These are phyloP conservation scores for Hypoxylon sp. DNA, from an alignment of 2,329 filamentous ascomycete genomes.

Conservation along the genomic window DNA sequence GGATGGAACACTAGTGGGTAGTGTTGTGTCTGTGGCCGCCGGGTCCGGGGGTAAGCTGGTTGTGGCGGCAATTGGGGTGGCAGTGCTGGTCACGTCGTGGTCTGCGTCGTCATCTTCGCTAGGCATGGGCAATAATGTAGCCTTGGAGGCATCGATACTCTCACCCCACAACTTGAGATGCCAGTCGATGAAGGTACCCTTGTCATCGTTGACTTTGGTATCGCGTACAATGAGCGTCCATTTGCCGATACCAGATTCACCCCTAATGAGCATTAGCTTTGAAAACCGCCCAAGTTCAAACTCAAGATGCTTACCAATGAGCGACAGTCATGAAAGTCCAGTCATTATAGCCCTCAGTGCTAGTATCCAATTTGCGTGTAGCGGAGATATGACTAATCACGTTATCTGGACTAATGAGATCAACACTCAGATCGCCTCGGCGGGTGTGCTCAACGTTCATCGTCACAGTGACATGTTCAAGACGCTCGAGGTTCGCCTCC, in stretches of 20 bases:
- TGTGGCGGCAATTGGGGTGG: conserved; percentile 71
- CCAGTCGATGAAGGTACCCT: conserved; percentile 90
- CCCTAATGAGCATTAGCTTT: conserved; percentile 69
- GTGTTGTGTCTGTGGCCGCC: conserved; percentile 61
- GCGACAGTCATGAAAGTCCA: conserved; percentile 99
- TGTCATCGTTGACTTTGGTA: conserved; percentile 80
- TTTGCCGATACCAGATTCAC: conserved; percentile 86
- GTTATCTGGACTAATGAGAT: conserved; percentile 86
- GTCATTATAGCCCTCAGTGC: conserved; percentile 81
- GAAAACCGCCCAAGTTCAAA: background rate
- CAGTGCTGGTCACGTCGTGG: conserved; percentile 77
- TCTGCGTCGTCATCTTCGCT: conserved; percentile 86
- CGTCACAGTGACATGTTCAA: conserved; percentile 96
- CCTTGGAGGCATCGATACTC: conserved; percentile 80
- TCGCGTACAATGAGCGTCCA: conserved; percentile 96
- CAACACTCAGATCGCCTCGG: conserved; percentile 92
- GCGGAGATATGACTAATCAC: conserved; percentile 88
- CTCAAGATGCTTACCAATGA: conserved; percentile 78
- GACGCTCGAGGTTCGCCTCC: conserved; percentile 83
- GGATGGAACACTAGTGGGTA: conserved; percentile 63
- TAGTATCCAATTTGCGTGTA: conserved; percentile 77
- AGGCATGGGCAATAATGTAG: conserved; percentile 84
- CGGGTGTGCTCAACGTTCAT: conserved; percentile 95
- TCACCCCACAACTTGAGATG: conserved; percentile 96
- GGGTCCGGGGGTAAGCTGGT: conserved; percentile 69